Base-by-base conservation (phyloP, 2,329 filamentous ascomycete species). In the Beauveria pseudobassiana region DNA sequence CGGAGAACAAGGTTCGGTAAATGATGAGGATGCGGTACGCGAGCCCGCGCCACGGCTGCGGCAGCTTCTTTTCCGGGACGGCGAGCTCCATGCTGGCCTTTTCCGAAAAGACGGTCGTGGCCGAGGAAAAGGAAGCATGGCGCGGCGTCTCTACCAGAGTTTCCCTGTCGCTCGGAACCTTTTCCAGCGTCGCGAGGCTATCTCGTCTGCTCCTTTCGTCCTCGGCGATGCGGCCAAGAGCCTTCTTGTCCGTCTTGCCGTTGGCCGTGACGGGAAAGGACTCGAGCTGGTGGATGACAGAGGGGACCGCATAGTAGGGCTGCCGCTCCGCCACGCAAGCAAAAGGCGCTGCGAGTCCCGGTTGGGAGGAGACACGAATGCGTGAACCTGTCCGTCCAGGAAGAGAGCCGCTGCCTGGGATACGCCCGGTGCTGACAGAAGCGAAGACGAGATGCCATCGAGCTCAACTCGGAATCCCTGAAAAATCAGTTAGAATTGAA, bases 391-490 rank as follows among this genome's bases (percentile, higher is more conserved):
- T 7, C 75, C 75, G 53, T 79, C 73, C 45, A 83, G 74, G 40
- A 81, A 69, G 43, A 83, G 69, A 6, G 77, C 77, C 30, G 77
- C 77, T 2, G 78, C 81, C 65, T 77, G 78, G 58, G 70, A 75
- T 34, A 85, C 76, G 2, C 74, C 76, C 0, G 77, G 73, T 24
- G 76, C 77, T 48, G 75, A 73, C 64, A 77, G 77, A 61, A 82
- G 73, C 14, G 78, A 77, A n/a, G 77, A 71, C 1, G 82, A 77
- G 30, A 86, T 78, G 42, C 83, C 81, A 61, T 85, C 83, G 10
- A 86, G 78, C 69, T 86, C 83, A 51, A 87, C 80, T 26, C 84
- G 80, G 68, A 86, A 85, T 8, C 83, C 83, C 77, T 75, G 58
- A 14, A 5, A 5, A 38, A 14, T 14, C 1, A 14, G 12, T 38